phyloP scores from a whole-genome alignment of 2,329 filamentous ascomycete genomes.

The Sclerotinia subarctica region DNA sequence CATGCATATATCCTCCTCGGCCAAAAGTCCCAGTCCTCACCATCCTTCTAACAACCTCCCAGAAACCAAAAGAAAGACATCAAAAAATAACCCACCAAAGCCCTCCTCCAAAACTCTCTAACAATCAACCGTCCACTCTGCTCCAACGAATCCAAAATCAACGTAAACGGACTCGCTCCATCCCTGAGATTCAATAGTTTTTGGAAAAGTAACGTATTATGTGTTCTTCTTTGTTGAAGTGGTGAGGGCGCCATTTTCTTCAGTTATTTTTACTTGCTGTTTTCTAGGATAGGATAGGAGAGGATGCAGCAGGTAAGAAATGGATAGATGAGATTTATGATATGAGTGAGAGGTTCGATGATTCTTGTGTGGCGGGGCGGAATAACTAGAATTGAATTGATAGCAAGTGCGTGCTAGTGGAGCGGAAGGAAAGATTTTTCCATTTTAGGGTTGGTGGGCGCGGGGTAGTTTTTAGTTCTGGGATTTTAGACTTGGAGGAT shows the following conservation, averaged over 20 bases:
- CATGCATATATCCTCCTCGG: background rate
- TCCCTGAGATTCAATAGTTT: constrained; percentile 77
- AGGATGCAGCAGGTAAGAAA: too few species aligned
- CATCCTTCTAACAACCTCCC: background rate
- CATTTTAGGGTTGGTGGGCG: background rate
- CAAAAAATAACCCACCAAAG: constrained; percentile 53
- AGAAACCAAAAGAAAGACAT: background rate
- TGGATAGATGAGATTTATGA: background rate
- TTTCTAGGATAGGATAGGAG: background rate
- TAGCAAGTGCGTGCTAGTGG: background rate
- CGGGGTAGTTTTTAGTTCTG: background rate
- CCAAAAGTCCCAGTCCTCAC: background rate
- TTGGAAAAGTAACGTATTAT: constrained; percentile 79
- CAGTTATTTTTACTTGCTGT: background rate
- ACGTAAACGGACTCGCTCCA: constrained; percentile 78
- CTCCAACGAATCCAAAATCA: constrained; percentile 81
- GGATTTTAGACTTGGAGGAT: too few species aligned
- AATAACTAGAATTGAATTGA: background rate
- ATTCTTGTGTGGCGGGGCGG: background rate
- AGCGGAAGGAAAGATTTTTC: background rate
- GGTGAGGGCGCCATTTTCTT: constrained; percentile 52
- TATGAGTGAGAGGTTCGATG: background rate
- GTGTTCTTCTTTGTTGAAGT: constrained; percentile 71
- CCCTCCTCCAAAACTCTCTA: constrained; percentile 70
- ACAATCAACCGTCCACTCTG: constrained; percentile 71